Evolutionary conservation across 768 basidiomycete species (phyloP).

Genomic region (Epithele typhae): DNA sequence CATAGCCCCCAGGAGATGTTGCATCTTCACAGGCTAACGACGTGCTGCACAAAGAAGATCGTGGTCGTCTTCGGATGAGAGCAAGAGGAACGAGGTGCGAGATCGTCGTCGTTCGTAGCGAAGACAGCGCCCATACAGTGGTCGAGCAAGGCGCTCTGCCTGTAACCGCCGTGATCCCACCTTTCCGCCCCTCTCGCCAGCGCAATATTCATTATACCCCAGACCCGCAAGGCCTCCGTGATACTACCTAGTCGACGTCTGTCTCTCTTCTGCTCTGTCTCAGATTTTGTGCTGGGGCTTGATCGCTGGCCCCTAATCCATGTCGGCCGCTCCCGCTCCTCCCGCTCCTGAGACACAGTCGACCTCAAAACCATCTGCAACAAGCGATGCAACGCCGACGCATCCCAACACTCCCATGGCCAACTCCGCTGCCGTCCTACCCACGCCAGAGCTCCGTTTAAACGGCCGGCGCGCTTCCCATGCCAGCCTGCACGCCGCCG

Average conservation of each 20-base stretch:
- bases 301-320: neutral
- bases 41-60: too few relatives aligned
- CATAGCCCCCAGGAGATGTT: too few relatives aligned
- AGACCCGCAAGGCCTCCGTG: neutral
- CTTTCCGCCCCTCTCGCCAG: too few relatives aligned
- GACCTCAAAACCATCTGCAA: neutral
- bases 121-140: too few relatives aligned
- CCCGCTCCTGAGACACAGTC: neutral
- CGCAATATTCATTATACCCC: conserved; percentile 16
- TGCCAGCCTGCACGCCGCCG: conserved; percentile 9
- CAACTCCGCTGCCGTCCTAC: conserved; percentile 4
- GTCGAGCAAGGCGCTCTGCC: conserved; percentile 10
- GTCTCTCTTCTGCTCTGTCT: neutral
- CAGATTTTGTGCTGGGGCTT: too few relatives aligned
- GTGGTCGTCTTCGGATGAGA: too few relatives aligned
- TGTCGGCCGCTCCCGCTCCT: conserved; percentile 10
- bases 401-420: neutral
- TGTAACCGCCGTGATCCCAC: conserved; percentile 5
- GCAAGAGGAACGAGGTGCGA: too few relatives aligned
- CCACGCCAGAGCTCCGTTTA: conserved; percentile 24
- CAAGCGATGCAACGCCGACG: neutral
- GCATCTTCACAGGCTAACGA: too few relatives aligned
- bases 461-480: conserved; percentile 23
- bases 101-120: too few relatives aligned
- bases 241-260: neutral